Evolutionary conservation across 352 stramenopile genomes (phyloP), one percentile per base, ranked within the genome.

Genomic region (Globisporangium camurandrum): DNA sequence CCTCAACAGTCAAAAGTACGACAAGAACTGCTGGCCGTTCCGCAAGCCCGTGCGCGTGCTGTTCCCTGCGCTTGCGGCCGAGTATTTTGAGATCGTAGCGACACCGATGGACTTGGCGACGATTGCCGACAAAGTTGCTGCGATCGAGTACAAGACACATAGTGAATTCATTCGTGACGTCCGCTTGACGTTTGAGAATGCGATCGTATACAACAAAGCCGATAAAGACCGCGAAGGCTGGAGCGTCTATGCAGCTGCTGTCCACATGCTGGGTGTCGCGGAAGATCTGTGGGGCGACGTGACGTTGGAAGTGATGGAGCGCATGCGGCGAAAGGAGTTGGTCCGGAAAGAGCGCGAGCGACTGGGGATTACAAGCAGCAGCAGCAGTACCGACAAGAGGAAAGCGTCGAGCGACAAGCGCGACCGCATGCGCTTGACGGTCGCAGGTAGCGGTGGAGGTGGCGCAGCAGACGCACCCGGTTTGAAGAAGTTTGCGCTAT

Each of bases 21-120:
- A 90, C 57, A 92, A 91, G 51, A 84, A 88, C 52, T 88, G 74
- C 52, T 92, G 83, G 83, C 83, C 83, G 10, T 93, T 93, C 57
- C 74, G 80, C 22, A 89, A 93, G 34, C 66, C 83, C 28, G 83
- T 87, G 24, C 57, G 69, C 24, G 67, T 86, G 42, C 52, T 93
- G 22, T 93, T 93, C 44, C 81, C 81, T 23, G 62, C 66, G 23
- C 63, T 93, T 1, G 79, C 76, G 20, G 30, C 68, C 6, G 77
- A 91, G 31, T 93, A 93, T 46, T 90, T 87, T 52, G 70, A 90
- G 12, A 72, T 93, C 47, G 74, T 93, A 59, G 84, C 84, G 66
- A 80, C 61, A 0, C 83, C 83, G 1, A 92, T 93, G 80, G 80
- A 93, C 48, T 62, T 93, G 23, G 57, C 69, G 17, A 92, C 83